These are phyloP conservation scores for Dioscorea dumetorum DNA, from an alignment of 106 monocot genomes.

Conservation along the genomic window DNA sequence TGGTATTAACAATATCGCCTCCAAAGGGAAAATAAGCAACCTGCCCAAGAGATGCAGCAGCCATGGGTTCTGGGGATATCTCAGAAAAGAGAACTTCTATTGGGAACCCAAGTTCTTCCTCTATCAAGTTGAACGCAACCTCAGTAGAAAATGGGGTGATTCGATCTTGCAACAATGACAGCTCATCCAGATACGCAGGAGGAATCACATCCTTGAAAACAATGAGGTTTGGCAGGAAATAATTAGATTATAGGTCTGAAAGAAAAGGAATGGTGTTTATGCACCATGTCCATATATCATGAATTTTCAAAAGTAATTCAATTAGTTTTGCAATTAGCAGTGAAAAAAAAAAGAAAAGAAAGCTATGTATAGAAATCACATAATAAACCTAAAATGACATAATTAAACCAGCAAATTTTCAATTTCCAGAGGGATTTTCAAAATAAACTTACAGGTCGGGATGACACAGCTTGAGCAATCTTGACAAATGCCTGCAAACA, in stretches of 20 bases:
- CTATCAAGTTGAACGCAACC: constrained; percentile 79
- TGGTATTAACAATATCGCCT: not conserved
- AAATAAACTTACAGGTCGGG: constrained; percentile 72
- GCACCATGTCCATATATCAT: too few species aligned
- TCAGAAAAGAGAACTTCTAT: constrained; percentile 86
- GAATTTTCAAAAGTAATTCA: too few species aligned
- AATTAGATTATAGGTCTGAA: not conserved
- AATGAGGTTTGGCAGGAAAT: not conserved
- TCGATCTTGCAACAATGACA: constrained; percentile 91
- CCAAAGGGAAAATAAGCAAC: constrained; percentile 19
- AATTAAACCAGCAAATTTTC: not conserved
- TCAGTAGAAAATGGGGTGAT: constrained; percentile 93
- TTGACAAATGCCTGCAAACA: constrained; percentile 85
- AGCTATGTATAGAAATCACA: too few species aligned
- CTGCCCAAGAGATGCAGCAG: constrained; percentile 98
- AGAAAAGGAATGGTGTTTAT: too few species aligned
- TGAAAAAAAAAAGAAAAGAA: too few species aligned
- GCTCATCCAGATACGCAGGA: constrained; percentile 86
- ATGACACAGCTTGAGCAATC: constrained; percentile 98
- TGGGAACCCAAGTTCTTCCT: constrained; percentile 80
- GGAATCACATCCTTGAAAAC: constrained; percentile 86
- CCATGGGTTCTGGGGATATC: constrained; percentile 85
- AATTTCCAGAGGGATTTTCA: not conserved
- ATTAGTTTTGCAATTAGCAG: too few species aligned
- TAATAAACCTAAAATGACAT: too few species aligned